phyloP scores from a whole-genome alignment of 352 stramenopile genomes.

The Globisporangium mamillatum region DNA sequence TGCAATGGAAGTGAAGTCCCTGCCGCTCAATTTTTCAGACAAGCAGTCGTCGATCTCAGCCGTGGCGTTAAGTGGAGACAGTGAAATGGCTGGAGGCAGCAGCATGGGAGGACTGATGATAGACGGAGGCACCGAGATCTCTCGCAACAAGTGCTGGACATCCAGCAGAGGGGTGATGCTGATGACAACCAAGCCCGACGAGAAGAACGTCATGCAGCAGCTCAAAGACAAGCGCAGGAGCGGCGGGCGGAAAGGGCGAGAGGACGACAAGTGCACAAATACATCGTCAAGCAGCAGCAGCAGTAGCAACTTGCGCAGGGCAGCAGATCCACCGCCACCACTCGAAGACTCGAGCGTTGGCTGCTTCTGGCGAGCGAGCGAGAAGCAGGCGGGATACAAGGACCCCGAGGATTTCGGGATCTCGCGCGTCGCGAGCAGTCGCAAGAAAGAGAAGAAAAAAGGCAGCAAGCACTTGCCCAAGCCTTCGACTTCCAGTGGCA shows the following conservation, averaged over 20 bases:
- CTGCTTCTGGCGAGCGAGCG: slow-evolving; percentile 16
- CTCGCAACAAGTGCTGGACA: slow-evolving; percentile 36
- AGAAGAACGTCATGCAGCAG: slow-evolving; percentile 26
- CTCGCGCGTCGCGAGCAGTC: slow-evolving; percentile 24
- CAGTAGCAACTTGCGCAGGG: slow-evolving; percentile 31
- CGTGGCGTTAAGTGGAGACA: slow-evolving; percentile 19
- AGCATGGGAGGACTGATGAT: slow-evolving; percentile 16
- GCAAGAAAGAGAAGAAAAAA: slow-evolving; percentile 40
- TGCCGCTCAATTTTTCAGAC: slow-evolving; percentile 26
- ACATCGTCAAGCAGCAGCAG: slow-evolving; percentile 18
- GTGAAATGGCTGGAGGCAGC: slow-evolving; percentile 11
- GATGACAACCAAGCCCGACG: slow-evolving; percentile 24
- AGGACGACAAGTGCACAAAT: slow-evolving; percentile 29
- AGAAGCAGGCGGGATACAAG: slow-evolving; percentile 20
- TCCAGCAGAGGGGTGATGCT: slow-evolving; percentile 20
- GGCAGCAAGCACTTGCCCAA: slow-evolving; percentile 40
- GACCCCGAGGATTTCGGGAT: slow-evolving; percentile 32
- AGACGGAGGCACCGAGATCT: slow-evolving; percentile 31
- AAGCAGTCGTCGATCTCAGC: slow-evolving; percentile 23
- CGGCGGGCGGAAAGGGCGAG: slow-evolving; percentile 33
- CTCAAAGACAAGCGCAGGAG: slow-evolving; percentile 43
- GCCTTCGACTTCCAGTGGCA: slow-evolving; percentile 23
- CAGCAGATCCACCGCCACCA: slow-evolving; percentile 20
- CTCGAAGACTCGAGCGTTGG: slow-evolving; percentile 21
- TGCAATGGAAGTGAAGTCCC: slow-evolving; percentile 29